Base-by-base conservation (phyloP, 2,329 filamentous ascomycete genomes). In the Botrytis tulipae region DNA sequence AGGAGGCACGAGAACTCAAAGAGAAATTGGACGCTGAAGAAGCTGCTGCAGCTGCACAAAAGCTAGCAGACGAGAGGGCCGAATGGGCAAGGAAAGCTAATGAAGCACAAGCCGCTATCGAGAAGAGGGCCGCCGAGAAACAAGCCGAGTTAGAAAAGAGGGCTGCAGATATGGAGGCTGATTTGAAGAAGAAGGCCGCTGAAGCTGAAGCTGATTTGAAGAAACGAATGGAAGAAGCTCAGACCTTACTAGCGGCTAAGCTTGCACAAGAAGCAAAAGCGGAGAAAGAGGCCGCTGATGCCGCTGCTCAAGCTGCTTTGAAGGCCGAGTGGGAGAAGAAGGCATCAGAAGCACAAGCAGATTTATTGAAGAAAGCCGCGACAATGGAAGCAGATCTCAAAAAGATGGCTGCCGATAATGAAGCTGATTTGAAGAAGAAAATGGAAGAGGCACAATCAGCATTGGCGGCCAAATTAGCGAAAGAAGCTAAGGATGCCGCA, bases 1-100 rank as follows among this genome's bases (percentile, higher is more conserved):
- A 74, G 57, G 48, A 84, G 82, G 77, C 82, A 44, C 75, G 73
- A 29, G 84, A 44, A 82, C 57, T 57, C 35, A 76, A 74, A 40
- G 73, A 75, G 48, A 84, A 71, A 61, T 42, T 60, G n/a, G 72
- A 73, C 0, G 67, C 67, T 16, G 72, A 70, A 51, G 82, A 84
- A 16, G 82, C 83, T 79, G 63, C 81, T 76, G 73, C 82, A 82
- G 76, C 82, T 84, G 82, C 84, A 85, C 70, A 85, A 37, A 74
- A 73, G 42, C 66, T 86, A 68, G 84, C 84, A 46, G 83, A 81
- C 73, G 83, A 82, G 74, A 86, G 85, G 71, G 84, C 83, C 9
- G 83, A 84, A 12, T 84, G 83, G 77, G 83, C 77, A 57, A 73
- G 65, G 68, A 77, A 74, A 84, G 71, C 74, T 82, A 86, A 25